These are phyloP conservation scores for Vitis hybrid DNA, from an alignment of 177 flowering plant species.

Conservation along the genomic window DNA sequence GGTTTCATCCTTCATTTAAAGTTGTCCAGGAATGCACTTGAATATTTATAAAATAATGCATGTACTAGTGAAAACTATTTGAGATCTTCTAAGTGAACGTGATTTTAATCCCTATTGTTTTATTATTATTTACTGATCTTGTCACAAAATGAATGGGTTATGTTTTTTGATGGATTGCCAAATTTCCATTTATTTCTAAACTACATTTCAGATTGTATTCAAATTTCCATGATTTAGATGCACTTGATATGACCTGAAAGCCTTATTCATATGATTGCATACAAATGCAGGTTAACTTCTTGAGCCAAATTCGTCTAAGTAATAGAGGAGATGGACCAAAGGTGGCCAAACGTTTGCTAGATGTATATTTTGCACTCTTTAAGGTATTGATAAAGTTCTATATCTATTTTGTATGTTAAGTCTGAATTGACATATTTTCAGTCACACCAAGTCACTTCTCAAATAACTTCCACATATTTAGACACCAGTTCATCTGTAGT, in stretches of 20 bases:
- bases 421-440: background rate
- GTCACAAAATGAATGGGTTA: background rate
- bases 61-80: background rate
- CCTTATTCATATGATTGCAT: background rate
- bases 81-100: background rate
- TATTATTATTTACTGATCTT: background rate
- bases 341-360: constrained; percentile 89
- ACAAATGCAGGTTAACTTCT: constrained; percentile 69
- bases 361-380: constrained; percentile 91
- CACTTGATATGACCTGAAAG: background rate
- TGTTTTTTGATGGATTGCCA: background rate
- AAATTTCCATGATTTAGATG: background rate
- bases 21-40: background rate
- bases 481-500: background rate
- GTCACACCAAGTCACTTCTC: background rate
- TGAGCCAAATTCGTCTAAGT: constrained; percentile 78
- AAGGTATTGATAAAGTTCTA: constrained; percentile 47
- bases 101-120: background rate
- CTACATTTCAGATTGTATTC: background rate
- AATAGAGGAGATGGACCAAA: constrained; percentile 87
- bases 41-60: background rate
- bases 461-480: background rate
- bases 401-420: background rate
- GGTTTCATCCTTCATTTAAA: background rate
- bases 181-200: background rate